Conservation (phyloP, 1,284 basidiomycete genomes). For the Mycosarcoma mackinlayi region DNA sequence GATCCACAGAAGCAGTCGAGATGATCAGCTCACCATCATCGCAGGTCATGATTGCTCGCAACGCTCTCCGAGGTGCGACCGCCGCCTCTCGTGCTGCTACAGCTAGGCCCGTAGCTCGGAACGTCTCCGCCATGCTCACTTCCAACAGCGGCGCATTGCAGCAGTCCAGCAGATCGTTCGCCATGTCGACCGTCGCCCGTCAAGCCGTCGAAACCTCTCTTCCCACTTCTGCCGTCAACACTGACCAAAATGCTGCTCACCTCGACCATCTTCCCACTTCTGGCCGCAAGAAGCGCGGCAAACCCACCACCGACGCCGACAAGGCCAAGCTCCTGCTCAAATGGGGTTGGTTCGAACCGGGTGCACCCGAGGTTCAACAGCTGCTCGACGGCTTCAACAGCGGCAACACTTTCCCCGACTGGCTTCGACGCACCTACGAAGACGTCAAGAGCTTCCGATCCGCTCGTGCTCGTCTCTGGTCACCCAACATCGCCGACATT, state of each 20-base stretch:
- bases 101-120: conserved; percentile 2
- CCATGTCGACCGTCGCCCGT: conserved; percentile 9
- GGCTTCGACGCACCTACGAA: conserved; percentile 25
- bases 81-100: conserved; percentile 4
- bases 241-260: not conserved
- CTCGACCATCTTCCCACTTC: conserved; percentile 6
- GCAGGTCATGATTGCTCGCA: conserved; percentile 24
- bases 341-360: conserved; percentile 36
- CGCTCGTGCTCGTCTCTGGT: conserved; percentile 50
- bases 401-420: conserved; percentile 7
- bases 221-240: not conserved
- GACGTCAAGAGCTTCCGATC: conserved; percentile 40
- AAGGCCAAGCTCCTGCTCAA: conserved; percentile 35
- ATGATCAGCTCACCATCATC: conserved; percentile 34
- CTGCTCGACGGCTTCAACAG: not conserved
- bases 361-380: not conserved
- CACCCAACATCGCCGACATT: conserved; percentile 19
- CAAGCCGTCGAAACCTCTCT: conserved; percentile 3
- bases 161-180: conserved; percentile 14
- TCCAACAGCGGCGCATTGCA: conserved; percentile 5
- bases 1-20: not conserved
- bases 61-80: conserved; percentile 16
- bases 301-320: conserved; percentile 17
- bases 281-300: conserved; percentile 19
- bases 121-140: conserved; percentile 6